phyloP scores from a whole-genome alignment of 2,329 filamentous ascomycete genomes.

The Uncinocarpus reesii region DNA sequence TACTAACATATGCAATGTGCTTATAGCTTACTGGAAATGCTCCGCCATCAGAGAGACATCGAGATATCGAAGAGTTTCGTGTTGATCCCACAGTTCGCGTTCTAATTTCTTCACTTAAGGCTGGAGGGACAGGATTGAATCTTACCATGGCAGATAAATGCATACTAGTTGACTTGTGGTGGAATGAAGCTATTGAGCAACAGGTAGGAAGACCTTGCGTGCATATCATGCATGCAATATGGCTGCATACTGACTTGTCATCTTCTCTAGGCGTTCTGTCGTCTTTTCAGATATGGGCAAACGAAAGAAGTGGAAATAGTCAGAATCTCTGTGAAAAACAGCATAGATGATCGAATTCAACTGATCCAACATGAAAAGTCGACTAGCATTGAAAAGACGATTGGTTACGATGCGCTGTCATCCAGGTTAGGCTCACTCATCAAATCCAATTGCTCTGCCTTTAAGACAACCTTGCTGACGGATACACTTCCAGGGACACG shows the following conservation, averaged over 20 bases:
- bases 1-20: too few species aligned
- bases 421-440: constrained; percentile 3
- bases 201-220: constrained; percentile 44
- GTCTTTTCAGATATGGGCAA: constrained; percentile 58
- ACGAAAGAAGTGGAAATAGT: constrained; percentile 48
- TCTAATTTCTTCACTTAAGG: constrained; percentile 47
- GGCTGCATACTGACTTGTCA: neutral
- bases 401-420: constrained; percentile 20
- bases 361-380: constrained; percentile 48
- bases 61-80: constrained; percentile 40
- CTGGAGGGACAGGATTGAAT: constrained; percentile 50
- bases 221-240: too few species aligned
- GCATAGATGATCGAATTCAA: constrained; percentile 50
- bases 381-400: constrained; percentile 19
- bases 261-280: constrained; percentile 39
- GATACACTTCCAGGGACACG: constrained; percentile 10
- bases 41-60: constrained; percentile 35
- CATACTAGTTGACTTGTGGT: constrained; percentile 50
- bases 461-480: constrained; percentile 1
- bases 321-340: constrained; percentile 46
- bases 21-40: constrained; percentile 46
- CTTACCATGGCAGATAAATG: constrained; percentile 51
- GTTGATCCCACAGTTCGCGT: constrained; percentile 34
- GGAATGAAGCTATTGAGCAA: constrained; percentile 52
- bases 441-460: neutral